Evolutionary conservation across 2,329 filamentous ascomycete species (phyloP), one percentile per base, ranked within the genome.

Genomic region (Monosporascus sp.): DNA sequence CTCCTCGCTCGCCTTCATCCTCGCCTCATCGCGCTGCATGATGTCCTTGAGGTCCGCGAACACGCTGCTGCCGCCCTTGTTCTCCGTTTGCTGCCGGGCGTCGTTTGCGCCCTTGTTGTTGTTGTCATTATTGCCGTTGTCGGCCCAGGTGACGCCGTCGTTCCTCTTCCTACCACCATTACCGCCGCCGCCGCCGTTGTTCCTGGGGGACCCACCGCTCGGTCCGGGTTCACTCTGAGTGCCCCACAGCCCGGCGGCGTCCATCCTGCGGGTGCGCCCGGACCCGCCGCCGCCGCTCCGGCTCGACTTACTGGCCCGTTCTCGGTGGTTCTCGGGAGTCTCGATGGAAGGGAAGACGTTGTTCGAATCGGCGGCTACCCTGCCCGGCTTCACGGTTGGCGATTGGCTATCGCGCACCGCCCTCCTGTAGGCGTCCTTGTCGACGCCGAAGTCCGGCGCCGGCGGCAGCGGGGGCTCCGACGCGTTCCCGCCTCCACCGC

Each of bases 1-100:
- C n/a, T 59, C 55, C 26, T 54, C 55, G 52, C 56, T 55, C 24
- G 49, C 50, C 22, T 58, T 55, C 9, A 56, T 7, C 19, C 52
- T 50, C 16, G 58, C 56, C 4, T 45, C 43, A 19, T 64, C 63
- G 26, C 49, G 52, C 4, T 20, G 49, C 4, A 56, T 57, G 5
- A 40, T 49, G 7, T 59, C 44, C 9, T 54, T 26, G 7, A 64
- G 22, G 11, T 37, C 36, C 27, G 55, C 51, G 16, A 41, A 44
- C 3, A 56, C 16, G 2, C 20, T 7, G 43, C 7, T 8, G 38
- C 40, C 11, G 9, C 16, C 24, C 20, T n/a, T 22, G n/a, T 16
- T 46, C 11, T 14, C 22, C 11, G 17, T 46, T 27, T n/a, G 16
- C 43, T 7, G 7, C 7, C 17, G 4, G 22, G 16, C 26, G 22